Base-by-base conservation (phyloP, 2,329 filamentous ascomycete genomes). In the Alternaria sp. region DNA sequence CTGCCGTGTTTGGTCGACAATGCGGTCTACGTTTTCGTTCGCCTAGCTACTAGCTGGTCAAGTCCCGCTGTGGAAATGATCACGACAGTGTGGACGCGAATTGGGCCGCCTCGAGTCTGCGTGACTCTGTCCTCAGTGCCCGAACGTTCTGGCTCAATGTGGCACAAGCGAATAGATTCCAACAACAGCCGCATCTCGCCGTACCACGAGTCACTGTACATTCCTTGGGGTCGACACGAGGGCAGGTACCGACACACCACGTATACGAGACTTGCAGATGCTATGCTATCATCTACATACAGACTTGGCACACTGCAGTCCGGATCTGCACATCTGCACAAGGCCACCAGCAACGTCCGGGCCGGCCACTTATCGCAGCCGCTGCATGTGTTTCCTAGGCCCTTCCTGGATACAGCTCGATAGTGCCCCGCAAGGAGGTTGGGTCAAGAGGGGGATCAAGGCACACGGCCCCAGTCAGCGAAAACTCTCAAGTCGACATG, bases 341-440 rank as follows among this genome's bases (percentile, higher is more conserved):
- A 68, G 65, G 71, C 73, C 67, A 71, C 61, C 67, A 74, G 68
- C 66, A 77, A 74, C 77, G 72, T 74, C 64, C 75, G 76, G 76
- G 68, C 72, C 76, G 77, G 73, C 71, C 73, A 77, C 68, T 77
- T 76, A 78, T 77, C 75, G 73, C 70, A 69, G 66, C 75, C 74
- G 76, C 76, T 78, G 74, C 77, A 76, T 74, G 75, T 76, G 69
- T 74, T 74, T 65, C 64, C 64, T 65, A 68, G 67, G 66, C 68
- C 62, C 60, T 62, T 74, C 65, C 69, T 61, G 71, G 69, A 72
- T 59, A 64, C 65, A 66, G 58, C 59, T 59, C 49, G 60, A 62
- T 55, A 67, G 69, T 74, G 73, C 66, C 57, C 69, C 66, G 65
- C 68, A 70, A 69, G 60, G 68, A 68, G 70, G 65, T 70, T 72